A percentile compares a stretch with the other conserved stretches of the same genome.
Conservation (phyloP, 2,329 filamentous ascomycete genomes). For the Colletotrichum sp. region DNA sequence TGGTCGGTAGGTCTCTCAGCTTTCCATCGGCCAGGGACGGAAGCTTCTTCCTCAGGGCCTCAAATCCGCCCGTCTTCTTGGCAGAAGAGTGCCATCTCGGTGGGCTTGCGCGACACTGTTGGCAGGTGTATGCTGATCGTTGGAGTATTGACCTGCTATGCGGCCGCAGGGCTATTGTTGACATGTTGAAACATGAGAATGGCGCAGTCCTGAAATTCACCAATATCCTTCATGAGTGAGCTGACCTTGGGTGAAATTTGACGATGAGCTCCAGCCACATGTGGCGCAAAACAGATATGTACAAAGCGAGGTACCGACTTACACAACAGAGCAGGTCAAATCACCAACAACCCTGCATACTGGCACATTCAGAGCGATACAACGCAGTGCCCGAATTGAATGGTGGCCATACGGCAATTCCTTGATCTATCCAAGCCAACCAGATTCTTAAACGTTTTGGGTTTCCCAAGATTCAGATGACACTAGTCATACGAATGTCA, state of each 20-base stretch:
- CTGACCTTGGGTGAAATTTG: constrained; percentile 17
- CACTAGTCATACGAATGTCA: not conserved
- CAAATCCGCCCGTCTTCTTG: constrained; percentile 11
- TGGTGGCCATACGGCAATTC: not conserved
- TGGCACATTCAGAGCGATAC: not conserved
- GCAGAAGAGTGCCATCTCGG: constrained; percentile 15
- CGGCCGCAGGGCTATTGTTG: constrained; percentile 3
- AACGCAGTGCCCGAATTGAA: not conserved
- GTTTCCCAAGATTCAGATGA: not conserved
- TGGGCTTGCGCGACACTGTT: not conserved
- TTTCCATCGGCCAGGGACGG: constrained; percentile 13
- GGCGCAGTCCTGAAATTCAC: not conserved
- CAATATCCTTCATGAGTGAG: not conserved
- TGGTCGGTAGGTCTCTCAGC: constrained; percentile 46
- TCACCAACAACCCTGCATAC: not conserved
- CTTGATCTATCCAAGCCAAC: not conserved
- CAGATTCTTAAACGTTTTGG: not conserved
- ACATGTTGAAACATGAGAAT: constrained; percentile 9
- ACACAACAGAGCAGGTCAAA: not conserved
- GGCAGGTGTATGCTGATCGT: not conserved
- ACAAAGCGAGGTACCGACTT: constrained; percentile 2
- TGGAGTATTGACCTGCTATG: not conserved
- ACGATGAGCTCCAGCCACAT: constrained; percentile 20
- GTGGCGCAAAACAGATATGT: constrained; percentile 5
- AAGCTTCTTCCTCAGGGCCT: constrained; percentile 21